These are phyloP conservation scores for Aspergillus sp. DNA, from an alignment of 2,329 filamentous ascomycete species.

Conservation along the genomic window DNA sequence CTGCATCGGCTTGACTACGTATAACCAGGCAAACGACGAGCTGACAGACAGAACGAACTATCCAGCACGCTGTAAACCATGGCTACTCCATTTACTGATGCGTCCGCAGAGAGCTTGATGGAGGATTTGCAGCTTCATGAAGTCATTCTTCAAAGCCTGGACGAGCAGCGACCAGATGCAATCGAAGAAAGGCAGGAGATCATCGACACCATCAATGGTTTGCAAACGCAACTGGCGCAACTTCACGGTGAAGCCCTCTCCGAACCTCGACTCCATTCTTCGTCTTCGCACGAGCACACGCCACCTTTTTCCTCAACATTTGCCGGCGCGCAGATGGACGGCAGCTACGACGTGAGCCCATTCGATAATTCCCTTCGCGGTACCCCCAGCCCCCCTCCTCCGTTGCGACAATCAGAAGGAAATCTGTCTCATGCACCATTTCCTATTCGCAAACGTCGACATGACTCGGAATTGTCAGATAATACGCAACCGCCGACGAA, in stretches of 20 bases:
- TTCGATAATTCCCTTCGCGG: neutral
- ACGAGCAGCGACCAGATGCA: slow-evolving; percentile 17
- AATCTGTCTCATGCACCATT: neutral
- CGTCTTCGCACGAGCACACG: neutral
- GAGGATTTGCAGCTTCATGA: slow-evolving; percentile 27
- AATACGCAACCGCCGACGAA: slow-evolving; percentile 6
- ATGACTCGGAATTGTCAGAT: slow-evolving; percentile 5
- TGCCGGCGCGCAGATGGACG: slow-evolving; percentile 10
- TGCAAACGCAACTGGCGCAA: slow-evolving; percentile 18
- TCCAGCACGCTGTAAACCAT: neutral
- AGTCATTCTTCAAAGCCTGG: slow-evolving; percentile 23
- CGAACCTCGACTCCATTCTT: neutral
- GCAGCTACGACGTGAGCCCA: neutral
- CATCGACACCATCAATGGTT: slow-evolving; percentile 14
- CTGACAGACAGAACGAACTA: no score
- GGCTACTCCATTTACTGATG: slow-evolving; percentile 2
- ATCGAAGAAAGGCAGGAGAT: slow-evolving; percentile 20
- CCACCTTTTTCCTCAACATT: neutral
- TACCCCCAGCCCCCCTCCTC: neutral
- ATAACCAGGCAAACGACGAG: neutral
- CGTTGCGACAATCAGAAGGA: no score
- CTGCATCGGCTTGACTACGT: neutral
- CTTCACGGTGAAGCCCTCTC: slow-evolving; percentile 10
- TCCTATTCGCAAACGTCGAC: slow-evolving; percentile 11
- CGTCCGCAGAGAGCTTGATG: slow-evolving; percentile 18